Percentiles rank a stretch among this genome's conserved stretches.
phyloP scores from a whole-genome alignment of 179 eudicot genomes.

The Beta lomatogona region DNA sequence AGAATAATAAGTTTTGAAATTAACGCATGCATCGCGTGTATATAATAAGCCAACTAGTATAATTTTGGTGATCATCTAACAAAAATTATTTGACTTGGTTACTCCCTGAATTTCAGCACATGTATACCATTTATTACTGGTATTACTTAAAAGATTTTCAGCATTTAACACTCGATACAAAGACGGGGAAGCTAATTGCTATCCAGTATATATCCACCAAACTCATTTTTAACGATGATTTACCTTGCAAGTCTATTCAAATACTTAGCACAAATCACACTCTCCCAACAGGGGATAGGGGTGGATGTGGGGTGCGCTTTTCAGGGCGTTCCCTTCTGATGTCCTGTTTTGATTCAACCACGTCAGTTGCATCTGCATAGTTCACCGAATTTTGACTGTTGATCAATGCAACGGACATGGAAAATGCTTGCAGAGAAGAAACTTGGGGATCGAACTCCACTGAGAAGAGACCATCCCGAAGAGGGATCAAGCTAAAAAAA shows the following conservation, averaged over 20 bases:
- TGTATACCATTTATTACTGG: too few relatives aligned
- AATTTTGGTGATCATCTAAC: too few relatives aligned
- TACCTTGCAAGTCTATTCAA: slow-evolving; percentile 7
- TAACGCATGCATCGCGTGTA: too few relatives aligned
- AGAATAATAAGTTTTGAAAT: too few relatives aligned
- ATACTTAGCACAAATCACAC: slow-evolving; percentile 36
- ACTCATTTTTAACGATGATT: neutral
- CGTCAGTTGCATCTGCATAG: slow-evolving; percentile 26
- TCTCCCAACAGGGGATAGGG: slow-evolving; percentile 74
- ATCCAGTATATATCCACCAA: neutral
- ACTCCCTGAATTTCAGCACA: too few relatives aligned
- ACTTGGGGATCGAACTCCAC: slow-evolving; percentile 59
- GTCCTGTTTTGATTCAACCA: slow-evolving; percentile 27
- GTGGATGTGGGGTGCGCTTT: slow-evolving; percentile 53
- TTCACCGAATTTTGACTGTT: slow-evolving; percentile 42
- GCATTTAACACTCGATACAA: slow-evolving; percentile 13
- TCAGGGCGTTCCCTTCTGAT: slow-evolving; percentile 33
- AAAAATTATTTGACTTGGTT: too few relatives aligned
- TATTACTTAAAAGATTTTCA: too few relatives aligned
- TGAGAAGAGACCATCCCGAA: slow-evolving; percentile 60
- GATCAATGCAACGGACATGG: slow-evolving; percentile 58
- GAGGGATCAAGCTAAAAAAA: slow-evolving; percentile 54
- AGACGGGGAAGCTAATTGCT: slow-evolving; percentile 1
- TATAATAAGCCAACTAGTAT: too few relatives aligned
- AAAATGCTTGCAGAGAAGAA: slow-evolving; percentile 74